phyloP scores from a whole-genome alignment of 2,329 filamentous ascomycete genomes.

The Aspergillus brunneoviolaceus region DNA sequence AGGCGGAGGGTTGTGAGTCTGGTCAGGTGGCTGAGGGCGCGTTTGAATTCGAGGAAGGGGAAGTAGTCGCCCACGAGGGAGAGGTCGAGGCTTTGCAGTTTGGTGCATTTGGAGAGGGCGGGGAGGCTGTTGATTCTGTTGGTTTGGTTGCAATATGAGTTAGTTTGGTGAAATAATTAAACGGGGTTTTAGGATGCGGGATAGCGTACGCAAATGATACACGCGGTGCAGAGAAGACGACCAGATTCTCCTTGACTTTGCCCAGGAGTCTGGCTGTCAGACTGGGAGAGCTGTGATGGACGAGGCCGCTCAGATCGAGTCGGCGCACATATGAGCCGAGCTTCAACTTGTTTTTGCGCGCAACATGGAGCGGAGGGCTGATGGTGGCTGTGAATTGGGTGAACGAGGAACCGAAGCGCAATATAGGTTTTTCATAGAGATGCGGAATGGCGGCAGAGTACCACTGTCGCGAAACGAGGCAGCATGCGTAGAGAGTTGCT shows the following conservation, averaged over 20 bases:
- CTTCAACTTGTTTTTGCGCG: conserved; percentile 48
- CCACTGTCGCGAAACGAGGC: conserved; percentile 57
- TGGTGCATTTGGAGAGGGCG: conserved; percentile 55
- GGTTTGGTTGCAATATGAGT: background rate
- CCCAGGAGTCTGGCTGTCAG: conserved; percentile 58
- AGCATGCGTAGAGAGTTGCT: conserved; percentile 51
- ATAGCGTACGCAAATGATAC: conserved; percentile 54
- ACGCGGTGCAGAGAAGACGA: conserved; percentile 58
- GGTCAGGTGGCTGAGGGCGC: conserved; percentile 49
- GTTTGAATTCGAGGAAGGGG: conserved; percentile 50
- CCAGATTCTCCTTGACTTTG: conserved; percentile 52
- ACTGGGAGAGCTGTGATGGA: conserved; percentile 60
- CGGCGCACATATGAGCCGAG: conserved; percentile 51
- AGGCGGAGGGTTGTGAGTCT: conserved; percentile 49
- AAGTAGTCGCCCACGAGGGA: conserved; percentile 54
- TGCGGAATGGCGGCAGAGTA: conserved; percentile 52
- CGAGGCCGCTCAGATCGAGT: conserved; percentile 55
- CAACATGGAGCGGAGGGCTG: conserved; percentile 46
- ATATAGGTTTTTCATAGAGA: conserved; percentile 54
- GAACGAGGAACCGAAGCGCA: conserved; percentile 53
- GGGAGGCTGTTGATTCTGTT: conserved; percentile 55
- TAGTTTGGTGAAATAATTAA: background rate
- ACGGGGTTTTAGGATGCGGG: background rate
- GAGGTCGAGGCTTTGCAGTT: conserved; percentile 53
- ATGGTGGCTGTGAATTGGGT: conserved; percentile 55